Percentiles rank a stretch among this genome's conserved stretches.
These are phyloP conservation scores for Mayamaea pseudoterrestris DNA, from an alignment of 108 stramenopile species.

Conservation along the genomic window DNA sequence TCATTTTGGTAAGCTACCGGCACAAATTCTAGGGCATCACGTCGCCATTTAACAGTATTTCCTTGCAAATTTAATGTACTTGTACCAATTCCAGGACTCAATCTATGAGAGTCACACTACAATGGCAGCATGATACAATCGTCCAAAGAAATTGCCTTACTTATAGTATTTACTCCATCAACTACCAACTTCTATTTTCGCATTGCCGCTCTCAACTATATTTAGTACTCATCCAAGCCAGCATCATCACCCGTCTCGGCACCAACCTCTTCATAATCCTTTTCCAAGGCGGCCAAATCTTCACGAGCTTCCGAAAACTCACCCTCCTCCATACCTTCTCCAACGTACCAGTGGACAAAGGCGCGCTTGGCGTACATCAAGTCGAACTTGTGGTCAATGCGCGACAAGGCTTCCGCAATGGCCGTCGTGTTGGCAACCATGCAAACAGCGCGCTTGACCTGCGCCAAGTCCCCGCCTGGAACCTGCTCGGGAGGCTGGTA, in stretches of 20 bases:
- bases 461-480: conserved; percentile 88
- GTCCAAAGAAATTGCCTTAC: no score
- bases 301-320: conserved; percentile 99
- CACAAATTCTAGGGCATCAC: no score
- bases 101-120: no score
- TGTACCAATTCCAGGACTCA: no score
- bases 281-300: conserved; percentile 98
- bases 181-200: no score
- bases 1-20: no score
- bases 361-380: conserved; percentile 99
- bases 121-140: no score
- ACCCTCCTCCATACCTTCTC: conserved; percentile 99
- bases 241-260: conserved; percentile 94
- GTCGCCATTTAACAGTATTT: no score
- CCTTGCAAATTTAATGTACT: no score
- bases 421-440: conserved; percentile 99
- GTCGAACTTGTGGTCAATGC: conserved; percentile 99
- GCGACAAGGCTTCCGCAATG: conserved; percentile 94
- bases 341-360: conserved; percentile 99
- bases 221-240: conserved; percentile 86
- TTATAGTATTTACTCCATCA: no score
- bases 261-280: conserved; percentile 93
- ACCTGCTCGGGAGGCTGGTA: conserved; percentile 94
- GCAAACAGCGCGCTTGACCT: conserved; percentile 95
- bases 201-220: no score